Percentiles rank a stretch among this genome's conserved stretches.
These are phyloP conservation scores for Echium plantagineum DNA, from an alignment of 257 asterid genomes.

Conservation along the genomic window DNA sequence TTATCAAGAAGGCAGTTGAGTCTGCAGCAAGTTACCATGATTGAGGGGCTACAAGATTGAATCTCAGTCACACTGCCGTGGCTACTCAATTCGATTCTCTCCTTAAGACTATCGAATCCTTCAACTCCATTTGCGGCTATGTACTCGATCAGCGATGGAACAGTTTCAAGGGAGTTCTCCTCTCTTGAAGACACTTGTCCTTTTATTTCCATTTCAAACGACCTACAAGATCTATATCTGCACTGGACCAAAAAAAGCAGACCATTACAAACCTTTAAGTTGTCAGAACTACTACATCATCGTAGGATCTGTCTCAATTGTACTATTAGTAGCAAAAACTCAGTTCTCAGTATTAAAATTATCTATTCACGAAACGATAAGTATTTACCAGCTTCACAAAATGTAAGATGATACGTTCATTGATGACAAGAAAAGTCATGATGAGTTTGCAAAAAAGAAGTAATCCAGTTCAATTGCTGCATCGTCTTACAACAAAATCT, in stretches of 20 bases:
- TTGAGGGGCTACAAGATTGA: slow-evolving; percentile 12
- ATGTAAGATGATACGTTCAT: too few relatives aligned
- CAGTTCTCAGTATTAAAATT: too few relatives aligned
- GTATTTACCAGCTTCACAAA: too few relatives aligned
- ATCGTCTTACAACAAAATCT: too few relatives aligned
- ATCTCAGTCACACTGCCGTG: too few relatives aligned
- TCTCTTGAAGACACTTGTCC: background rate
- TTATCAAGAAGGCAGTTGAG: background rate
- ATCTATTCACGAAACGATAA: too few relatives aligned
- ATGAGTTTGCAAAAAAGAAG: too few relatives aligned
- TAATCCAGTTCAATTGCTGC: too few relatives aligned
- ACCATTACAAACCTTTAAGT: background rate
- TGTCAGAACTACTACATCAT: too few relatives aligned
- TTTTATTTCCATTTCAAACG: background rate
- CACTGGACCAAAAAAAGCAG: background rate
- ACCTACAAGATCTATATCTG: background rate
- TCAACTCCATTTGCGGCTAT: background rate
- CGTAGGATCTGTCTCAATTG: too few relatives aligned
- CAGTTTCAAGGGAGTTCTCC: background rate
- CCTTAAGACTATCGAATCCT: background rate
- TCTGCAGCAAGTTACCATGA: slow-evolving; percentile 14
- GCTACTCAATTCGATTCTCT: background rate
- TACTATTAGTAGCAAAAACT: too few relatives aligned
- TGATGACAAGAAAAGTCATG: too few relatives aligned
- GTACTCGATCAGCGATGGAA: background rate